Evolutionary conservation across 1,284 basidiomycete species (phyloP).

Genomic region (Neolentinus lepideus): DNA sequence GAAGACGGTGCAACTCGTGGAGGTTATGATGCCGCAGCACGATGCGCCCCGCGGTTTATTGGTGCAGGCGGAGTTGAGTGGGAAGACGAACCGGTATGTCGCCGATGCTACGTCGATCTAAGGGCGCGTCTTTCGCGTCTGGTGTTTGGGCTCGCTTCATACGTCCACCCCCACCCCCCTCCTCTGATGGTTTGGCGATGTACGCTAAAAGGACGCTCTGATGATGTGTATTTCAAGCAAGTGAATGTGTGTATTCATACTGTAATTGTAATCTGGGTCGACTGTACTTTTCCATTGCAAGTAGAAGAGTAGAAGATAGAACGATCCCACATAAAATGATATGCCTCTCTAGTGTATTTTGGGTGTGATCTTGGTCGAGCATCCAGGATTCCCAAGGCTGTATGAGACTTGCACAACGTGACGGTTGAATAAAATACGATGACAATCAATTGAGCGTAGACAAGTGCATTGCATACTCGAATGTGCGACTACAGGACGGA

Average conservation of each 20-base stretch:
- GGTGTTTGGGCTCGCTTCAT: background rate
- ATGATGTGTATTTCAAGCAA: background rate
- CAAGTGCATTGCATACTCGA: too few species aligned
- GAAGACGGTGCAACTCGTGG: constrained; percentile 69
- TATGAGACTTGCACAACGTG: too few species aligned
- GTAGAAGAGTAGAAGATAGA: background rate
- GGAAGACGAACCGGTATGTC: constrained; percentile 37
- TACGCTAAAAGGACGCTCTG: background rate
- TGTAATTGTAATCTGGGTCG: too few species aligned
- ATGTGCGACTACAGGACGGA: too few species aligned
- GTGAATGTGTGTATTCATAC: background rate
- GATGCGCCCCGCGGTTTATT: constrained; percentile 69
- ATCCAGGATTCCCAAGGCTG: too few species aligned
- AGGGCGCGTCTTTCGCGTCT: background rate
- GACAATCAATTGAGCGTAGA: too few species aligned
- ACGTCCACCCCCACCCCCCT: too few species aligned
- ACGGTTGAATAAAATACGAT: too few species aligned
- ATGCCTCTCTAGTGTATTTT: too few species aligned
- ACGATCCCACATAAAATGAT: too few species aligned
- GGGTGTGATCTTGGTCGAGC: too few species aligned
- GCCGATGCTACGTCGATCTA: background rate
- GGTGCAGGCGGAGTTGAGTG: constrained; percentile 42
- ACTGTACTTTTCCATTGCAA: background rate
- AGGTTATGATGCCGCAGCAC: constrained; percentile 66
- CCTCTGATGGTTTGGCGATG: background rate